A percentile compares a stretch with the other conserved stretches of the same genome.
Conservation (phyloP, 2,329 filamentous ascomycete species). For the Curvularia sp. region DNA sequence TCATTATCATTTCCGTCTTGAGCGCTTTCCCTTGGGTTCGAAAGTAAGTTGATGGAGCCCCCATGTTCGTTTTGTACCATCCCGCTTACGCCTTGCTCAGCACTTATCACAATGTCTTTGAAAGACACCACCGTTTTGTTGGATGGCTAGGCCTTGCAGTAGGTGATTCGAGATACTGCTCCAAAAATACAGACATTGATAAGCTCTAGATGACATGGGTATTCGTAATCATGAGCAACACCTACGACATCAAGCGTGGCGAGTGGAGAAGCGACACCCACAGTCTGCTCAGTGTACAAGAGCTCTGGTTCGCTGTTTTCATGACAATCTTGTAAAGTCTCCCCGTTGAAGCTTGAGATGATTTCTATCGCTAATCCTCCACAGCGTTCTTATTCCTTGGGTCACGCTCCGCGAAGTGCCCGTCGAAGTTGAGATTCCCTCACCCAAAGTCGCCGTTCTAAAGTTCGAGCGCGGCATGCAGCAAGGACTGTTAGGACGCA, state of each 20-base stretch:
- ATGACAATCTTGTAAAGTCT: slow-evolving; percentile 48
- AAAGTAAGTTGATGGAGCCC: slow-evolving; percentile 36
- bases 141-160: slow-evolving; percentile 49
- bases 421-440: slow-evolving; percentile 46
- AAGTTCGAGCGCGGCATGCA: slow-evolving; percentile 48
- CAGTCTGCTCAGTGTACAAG: slow-evolving; percentile 42
- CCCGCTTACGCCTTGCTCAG: slow-evolving; percentile 30
- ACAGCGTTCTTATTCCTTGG: slow-evolving; percentile 45
- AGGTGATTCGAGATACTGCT: slow-evolving; percentile 10
- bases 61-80: not conserved
- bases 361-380: slow-evolving; percentile 13
- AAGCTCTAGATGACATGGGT: slow-evolving; percentile 44
- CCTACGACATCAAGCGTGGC: slow-evolving; percentile 46
- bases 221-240: slow-evolving; percentile 45
- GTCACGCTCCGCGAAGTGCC: slow-evolving; percentile 47
- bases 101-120: slow-evolving; percentile 48
- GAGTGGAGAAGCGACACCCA: slow-evolving; percentile 40
- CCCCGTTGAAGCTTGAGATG: not conserved
- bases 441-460: slow-evolving; percentile 47
- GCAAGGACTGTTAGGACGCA: slow-evolving; percentile 45
- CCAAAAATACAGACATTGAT: slow-evolving; percentile 10
- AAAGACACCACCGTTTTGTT: slow-evolving; percentile 47
- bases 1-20: slow-evolving; percentile 47
- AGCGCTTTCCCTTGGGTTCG: slow-evolving; percentile 49
- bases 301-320: slow-evolving; percentile 48